Evolutionary conservation across 2,329 filamentous ascomycete species (phyloP).

Genomic region (Fusarium metavorans): DNA sequence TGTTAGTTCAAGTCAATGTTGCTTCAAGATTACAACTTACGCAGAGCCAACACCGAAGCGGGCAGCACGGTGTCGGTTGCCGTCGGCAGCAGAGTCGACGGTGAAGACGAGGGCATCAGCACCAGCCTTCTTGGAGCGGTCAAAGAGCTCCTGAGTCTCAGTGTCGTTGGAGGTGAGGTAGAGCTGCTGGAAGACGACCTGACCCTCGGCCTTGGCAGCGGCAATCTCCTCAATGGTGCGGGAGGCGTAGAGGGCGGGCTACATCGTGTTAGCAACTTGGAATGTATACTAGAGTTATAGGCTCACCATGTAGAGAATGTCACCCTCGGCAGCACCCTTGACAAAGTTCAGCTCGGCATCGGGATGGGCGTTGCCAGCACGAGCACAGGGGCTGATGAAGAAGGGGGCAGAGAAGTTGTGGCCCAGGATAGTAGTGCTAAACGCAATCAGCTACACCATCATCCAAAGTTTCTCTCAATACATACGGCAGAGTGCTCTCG

Average conservation of each 20-base stretch:
- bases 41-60: slow-evolving; percentile 55
- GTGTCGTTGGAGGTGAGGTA: slow-evolving; percentile 50
- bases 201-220: slow-evolving; percentile 50
- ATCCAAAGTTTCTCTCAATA: not conserved
- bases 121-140: slow-evolving; percentile 48
- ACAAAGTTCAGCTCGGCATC: slow-evolving; percentile 63
- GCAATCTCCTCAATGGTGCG: slow-evolving; percentile 54
- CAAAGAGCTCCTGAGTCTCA: slow-evolving; percentile 47
- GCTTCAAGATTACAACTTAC: slow-evolving; percentile 19
- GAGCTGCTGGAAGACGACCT: slow-evolving; percentile 55
- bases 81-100: slow-evolving; percentile 54
- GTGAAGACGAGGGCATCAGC: slow-evolving; percentile 54
- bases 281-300: too few species aligned
- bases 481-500: slow-evolving; percentile 52
- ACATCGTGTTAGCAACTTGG: not conserved
- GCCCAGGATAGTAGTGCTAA: slow-evolving; percentile 62
- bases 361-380: slow-evolving; percentile 57
- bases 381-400: slow-evolving; percentile 65
- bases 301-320: slow-evolving; percentile 63
- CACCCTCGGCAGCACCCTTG: slow-evolving; percentile 59
- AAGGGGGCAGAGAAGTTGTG: slow-evolving; percentile 67
- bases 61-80: slow-evolving; percentile 55
- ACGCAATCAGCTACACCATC: not conserved
- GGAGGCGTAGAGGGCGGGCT: slow-evolving; percentile 51
- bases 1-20: not conserved